These are phyloP conservation scores for Darksidea phi DNA, from an alignment of 495 filamentous ascomycete species.

Conservation along the genomic window DNA sequence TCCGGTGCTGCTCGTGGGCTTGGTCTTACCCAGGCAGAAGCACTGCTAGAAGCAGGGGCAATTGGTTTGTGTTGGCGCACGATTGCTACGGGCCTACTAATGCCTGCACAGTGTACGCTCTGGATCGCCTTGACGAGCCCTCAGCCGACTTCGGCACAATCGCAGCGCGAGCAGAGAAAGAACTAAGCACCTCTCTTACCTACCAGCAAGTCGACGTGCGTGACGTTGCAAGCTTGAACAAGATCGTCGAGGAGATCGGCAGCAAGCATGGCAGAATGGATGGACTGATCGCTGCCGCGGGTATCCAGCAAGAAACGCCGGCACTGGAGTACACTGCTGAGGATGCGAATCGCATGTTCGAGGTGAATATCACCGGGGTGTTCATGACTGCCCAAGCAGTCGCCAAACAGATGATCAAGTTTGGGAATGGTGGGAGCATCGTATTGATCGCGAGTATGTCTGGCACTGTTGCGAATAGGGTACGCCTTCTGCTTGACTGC, in stretches of 20 bases:
- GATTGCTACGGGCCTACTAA: neutral
- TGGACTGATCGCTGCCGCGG: slow-evolving; percentile 70
- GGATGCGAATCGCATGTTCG: slow-evolving; percentile 71
- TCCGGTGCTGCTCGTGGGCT: slow-evolving; percentile 78
- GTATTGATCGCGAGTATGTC: slow-evolving; percentile 74
- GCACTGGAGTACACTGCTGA: slow-evolving; percentile 59
- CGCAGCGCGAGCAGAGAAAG: slow-evolving; percentile 60
- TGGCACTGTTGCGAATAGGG: slow-evolving; percentile 70
- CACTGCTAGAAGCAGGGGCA: slow-evolving; percentile 76
- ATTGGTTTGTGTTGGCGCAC: slow-evolving; percentile 42
- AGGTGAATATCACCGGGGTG: slow-evolving; percentile 74
- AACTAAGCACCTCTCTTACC: slow-evolving; percentile 66
- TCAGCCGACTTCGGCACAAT: slow-evolving; percentile 61
- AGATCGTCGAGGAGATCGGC: slow-evolving; percentile 66
- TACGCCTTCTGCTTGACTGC: slow-evolving; percentile 62
- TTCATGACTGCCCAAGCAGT: slow-evolving; percentile 74
- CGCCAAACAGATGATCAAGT: slow-evolving; percentile 75
- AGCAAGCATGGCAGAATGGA: slow-evolving; percentile 70
- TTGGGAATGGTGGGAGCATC: slow-evolving; percentile 68
- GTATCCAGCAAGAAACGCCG: slow-evolving; percentile 35
- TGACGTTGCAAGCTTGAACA: slow-evolving; percentile 66
- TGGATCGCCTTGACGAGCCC: slow-evolving; percentile 55
- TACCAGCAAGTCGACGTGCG: slow-evolving; percentile 86
- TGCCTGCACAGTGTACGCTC: slow-evolving; percentile 53
- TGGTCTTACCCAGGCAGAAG: slow-evolving; percentile 75